These are phyloP conservation scores for Raffaelea arxii DNA, from an alignment of 2,329 filamentous ascomycete genomes.

Conservation along the genomic window DNA sequence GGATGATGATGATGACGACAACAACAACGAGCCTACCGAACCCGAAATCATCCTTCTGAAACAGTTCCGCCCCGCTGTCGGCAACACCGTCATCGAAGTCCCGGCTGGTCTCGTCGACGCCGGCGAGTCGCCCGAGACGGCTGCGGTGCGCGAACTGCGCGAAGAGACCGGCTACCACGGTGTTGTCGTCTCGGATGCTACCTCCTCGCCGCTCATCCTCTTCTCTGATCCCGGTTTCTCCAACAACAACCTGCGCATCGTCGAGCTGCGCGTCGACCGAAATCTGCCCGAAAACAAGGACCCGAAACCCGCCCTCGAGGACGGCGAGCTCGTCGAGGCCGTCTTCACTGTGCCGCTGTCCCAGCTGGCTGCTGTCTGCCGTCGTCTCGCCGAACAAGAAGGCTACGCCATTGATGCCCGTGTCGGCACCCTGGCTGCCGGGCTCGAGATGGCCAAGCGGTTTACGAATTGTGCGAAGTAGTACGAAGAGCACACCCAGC, in stretches of 20 bases:
- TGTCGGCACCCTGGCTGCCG: slow-evolving; percentile 69
- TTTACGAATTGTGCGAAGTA: too few species aligned
- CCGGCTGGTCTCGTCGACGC: slow-evolving; percentile 56
- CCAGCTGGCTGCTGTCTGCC: slow-evolving; percentile 56
- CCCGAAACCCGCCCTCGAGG: slow-evolving; percentile 60
- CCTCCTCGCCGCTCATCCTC: neutral
- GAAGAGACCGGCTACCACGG: slow-evolving; percentile 61
- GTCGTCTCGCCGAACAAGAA: slow-evolving; percentile 54
- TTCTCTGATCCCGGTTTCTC: slow-evolving; percentile 49
- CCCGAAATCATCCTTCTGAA: slow-evolving; percentile 55
- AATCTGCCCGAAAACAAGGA: slow-evolving; percentile 58
- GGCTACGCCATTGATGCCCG: slow-evolving; percentile 73
- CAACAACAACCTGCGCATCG: slow-evolving; percentile 58
- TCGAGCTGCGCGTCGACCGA: slow-evolving; percentile 67
- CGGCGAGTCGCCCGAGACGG: slow-evolving; percentile 50
- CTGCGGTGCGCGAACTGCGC: slow-evolving; percentile 52
- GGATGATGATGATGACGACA: slow-evolving; percentile 31
- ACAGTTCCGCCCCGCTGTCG: slow-evolving; percentile 55
- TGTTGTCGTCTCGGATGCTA: slow-evolving; percentile 21
- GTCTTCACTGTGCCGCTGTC: slow-evolving; percentile 59
- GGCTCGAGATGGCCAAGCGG: slow-evolving; percentile 60
- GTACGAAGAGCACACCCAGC: too few species aligned
- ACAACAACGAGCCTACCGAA: neutral
- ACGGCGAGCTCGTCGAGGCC: slow-evolving; percentile 69
- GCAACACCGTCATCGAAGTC: slow-evolving; percentile 51